phyloP scores from a whole-genome alignment of 2,329 filamentous ascomycete species.

The Didymosphaeria variabile region DNA sequence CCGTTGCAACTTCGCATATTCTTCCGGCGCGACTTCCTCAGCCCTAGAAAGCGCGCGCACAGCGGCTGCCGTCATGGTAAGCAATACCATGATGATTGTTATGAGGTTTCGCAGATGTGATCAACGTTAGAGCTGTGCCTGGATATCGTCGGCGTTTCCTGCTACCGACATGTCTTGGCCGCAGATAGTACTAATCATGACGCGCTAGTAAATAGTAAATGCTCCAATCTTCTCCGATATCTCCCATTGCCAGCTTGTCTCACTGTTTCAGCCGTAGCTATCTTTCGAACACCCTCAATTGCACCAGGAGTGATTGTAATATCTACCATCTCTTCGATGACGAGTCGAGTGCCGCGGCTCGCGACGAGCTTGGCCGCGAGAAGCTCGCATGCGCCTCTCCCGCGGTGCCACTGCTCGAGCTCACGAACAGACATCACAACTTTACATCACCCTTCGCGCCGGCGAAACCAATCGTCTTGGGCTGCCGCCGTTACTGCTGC shows the following conservation, averaged over 20 bases:
- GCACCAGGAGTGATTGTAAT: slow-evolving; percentile 21
- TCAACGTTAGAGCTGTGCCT: slow-evolving; percentile 3
- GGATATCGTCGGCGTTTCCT: neutral
- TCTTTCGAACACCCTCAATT: slow-evolving; percentile 35
- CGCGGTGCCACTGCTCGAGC: slow-evolving; percentile 35
- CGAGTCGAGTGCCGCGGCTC: slow-evolving; percentile 48
- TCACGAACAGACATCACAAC: slow-evolving; percentile 32
- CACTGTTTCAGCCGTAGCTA: slow-evolving; percentile 21
- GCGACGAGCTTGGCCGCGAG: slow-evolving; percentile 39
- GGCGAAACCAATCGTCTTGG: slow-evolving; percentile 71
- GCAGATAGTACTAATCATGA: slow-evolving; percentile 2
- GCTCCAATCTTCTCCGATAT: slow-evolving; percentile 35
- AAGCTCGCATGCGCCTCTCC: slow-evolving; percentile 29
- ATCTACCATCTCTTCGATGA: slow-evolving; percentile 34
- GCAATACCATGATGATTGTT: slow-evolving; percentile 69
- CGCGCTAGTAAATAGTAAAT: slow-evolving; percentile 9
- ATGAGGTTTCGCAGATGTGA: slow-evolving; percentile 4
- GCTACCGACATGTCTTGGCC: slow-evolving; percentile 11
- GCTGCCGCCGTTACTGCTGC: slow-evolving; percentile 74
- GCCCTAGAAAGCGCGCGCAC: slow-evolving; percentile 66
- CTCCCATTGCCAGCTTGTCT: slow-evolving; percentile 10
- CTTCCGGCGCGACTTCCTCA: slow-evolving; percentile 27
- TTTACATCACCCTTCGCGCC: slow-evolving; percentile 50
- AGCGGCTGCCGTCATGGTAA: slow-evolving; percentile 77
- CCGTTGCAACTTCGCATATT: slow-evolving; percentile 32